These are phyloP conservation scores for Effrenium voratum DNA, from an alignment of 73 alveolate genomes.

Conservation along the genomic window DNA sequence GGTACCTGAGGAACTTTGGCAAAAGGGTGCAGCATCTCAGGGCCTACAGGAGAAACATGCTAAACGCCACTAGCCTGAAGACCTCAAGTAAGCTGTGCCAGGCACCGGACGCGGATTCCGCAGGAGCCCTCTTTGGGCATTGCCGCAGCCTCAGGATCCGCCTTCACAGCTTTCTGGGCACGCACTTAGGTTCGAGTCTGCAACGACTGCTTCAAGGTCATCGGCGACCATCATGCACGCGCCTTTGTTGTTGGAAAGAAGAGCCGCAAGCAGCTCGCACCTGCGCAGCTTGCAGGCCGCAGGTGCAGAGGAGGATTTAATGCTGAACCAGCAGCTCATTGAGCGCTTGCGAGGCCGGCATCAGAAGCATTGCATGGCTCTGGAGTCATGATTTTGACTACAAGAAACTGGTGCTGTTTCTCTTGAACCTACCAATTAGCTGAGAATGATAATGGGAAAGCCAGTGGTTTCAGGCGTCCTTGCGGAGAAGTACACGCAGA, in stretches of 20 bases:
- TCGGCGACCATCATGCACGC: slow-evolving; percentile 58
- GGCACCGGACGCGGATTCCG: slow-evolving; percentile 81
- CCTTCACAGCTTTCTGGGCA: neutral
- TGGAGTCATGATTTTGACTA: neutral
- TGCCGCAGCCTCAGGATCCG: neutral
- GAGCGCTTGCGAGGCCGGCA: slow-evolving; percentile 31
- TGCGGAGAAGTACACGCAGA: slow-evolving; percentile 65
- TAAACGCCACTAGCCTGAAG: no score
- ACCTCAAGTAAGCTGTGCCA: no score
- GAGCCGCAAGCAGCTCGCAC: neutral
- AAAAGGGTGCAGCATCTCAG: neutral
- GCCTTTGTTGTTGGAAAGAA: neutral
- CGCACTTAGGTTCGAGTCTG: slow-evolving; percentile 61
- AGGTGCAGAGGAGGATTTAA: slow-evolving; percentile 54
- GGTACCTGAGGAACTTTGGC: no score
- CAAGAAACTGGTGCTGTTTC: neutral
- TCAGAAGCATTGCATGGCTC: neutral
- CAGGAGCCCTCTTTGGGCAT: slow-evolving; percentile 57
- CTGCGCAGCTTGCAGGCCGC: slow-evolving; percentile 38
- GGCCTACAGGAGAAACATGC: neutral
- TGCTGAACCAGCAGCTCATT: slow-evolving; percentile 48
- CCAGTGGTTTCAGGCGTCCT: neutral
- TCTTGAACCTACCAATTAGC: neutral
- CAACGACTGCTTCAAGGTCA: slow-evolving; percentile 71
- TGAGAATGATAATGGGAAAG: neutral